A percentile compares a stretch with the other conserved stretches of the same genome.
phyloP scores from a whole-genome alignment of 1,284 basidiomycete genomes.

The Marasmius oreades region DNA sequence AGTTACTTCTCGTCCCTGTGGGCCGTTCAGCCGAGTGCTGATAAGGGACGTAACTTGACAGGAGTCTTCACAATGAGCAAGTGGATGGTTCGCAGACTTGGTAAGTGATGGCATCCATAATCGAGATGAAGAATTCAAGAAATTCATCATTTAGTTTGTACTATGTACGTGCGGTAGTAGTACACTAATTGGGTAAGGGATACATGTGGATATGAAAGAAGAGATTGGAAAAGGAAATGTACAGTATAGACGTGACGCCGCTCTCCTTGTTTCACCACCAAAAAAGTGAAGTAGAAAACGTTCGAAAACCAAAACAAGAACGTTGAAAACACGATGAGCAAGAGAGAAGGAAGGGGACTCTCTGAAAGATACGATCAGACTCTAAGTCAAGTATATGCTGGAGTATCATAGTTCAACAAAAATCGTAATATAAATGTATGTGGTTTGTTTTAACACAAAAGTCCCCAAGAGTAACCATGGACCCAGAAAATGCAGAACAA shows the following conservation, averaged over 20 bases:
- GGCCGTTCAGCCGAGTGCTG: background rate
- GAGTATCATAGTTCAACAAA: background rate
- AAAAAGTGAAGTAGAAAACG: background rate
- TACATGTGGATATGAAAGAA: background rate
- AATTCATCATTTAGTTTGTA: background rate
- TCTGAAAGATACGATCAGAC: background rate
- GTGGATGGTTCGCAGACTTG: too few relatives aligned
- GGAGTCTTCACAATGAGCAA: background rate
- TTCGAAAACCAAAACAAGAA: background rate
- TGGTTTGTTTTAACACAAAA: background rate
- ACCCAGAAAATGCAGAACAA: conserved; percentile 17
- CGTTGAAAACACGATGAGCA: background rate
- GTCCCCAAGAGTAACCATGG: conserved; percentile 13
- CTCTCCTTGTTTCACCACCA: too few relatives aligned
- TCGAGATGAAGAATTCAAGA: too few relatives aligned
- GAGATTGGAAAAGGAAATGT: background rate
- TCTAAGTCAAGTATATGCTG: background rate
- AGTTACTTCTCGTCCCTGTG: too few relatives aligned
- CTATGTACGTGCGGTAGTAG: background rate
- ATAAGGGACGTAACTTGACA: background rate
- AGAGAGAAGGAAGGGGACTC: background rate
- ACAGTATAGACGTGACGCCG: background rate
- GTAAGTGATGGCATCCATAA: too few relatives aligned
- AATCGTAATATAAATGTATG: background rate
- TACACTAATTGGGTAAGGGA: background rate